phyloP scores from a whole-genome alignment of 805 yeast species.

The Starmerella etchellsii region DNA sequence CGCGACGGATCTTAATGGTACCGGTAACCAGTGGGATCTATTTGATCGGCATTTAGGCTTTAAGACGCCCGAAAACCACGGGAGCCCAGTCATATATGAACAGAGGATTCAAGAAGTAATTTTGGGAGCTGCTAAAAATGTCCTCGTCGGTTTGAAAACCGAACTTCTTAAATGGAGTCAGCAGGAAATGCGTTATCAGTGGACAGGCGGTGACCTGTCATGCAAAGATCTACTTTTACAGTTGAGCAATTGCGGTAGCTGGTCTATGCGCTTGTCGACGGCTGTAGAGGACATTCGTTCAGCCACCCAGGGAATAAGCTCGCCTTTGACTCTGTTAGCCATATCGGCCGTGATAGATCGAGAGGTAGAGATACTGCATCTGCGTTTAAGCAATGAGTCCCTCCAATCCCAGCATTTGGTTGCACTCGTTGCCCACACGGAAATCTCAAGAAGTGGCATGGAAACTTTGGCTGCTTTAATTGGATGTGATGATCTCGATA shows the following conservation, averaged over 20 bases:
- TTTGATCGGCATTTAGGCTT: no score
- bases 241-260: slow-evolving; percentile 8
- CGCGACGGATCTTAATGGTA: no score
- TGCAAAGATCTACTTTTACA: no score
- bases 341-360: slow-evolving; percentile 7
- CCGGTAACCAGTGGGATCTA: no score
- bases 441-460: not conserved
- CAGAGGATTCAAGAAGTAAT: no score
- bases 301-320: not conserved
- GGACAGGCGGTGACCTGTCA: not conserved
- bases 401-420: not conserved
- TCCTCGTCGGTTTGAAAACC: slow-evolving; percentile 7
- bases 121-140: slow-evolving; percentile 1
- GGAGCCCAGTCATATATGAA: no score
- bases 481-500: slow-evolving; percentile 14
- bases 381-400: not conserved
- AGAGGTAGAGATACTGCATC: not conserved
- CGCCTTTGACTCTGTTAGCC: slow-evolving; percentile 6
- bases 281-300: slow-evolving; percentile 6
- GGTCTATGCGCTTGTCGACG: slow-evolving; percentile 6
- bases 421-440: not conserved
- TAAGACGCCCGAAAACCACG: no score
- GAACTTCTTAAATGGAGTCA: slow-evolving; percentile 4
- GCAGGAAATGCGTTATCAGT: not conserved
- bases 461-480: slow-evolving; percentile 11